phyloP scores from a whole-genome alignment of 176 grass and related monocot species.

The Ananas comosus region DNA sequence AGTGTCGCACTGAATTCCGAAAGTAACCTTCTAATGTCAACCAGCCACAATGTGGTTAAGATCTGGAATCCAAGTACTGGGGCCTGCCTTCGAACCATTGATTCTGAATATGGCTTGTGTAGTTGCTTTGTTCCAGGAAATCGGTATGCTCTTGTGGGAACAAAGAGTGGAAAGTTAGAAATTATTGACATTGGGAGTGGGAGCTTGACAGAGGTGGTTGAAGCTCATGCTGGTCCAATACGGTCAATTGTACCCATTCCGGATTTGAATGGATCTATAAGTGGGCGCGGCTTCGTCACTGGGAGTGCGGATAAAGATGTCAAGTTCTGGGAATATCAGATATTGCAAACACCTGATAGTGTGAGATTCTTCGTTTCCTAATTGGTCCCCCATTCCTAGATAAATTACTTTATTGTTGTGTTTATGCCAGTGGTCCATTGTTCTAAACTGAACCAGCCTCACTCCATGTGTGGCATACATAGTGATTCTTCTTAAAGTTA shows the following conservation, averaged over 20 bases:
- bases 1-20: slow-evolving; percentile 78
- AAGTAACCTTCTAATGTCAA: slow-evolving; percentile 78
- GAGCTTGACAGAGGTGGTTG: slow-evolving; percentile 55
- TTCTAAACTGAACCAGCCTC: background rate
- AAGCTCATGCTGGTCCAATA: slow-evolving; percentile 80
- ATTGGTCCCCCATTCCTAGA: background rate
- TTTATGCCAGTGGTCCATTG: background rate
- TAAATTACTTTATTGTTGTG: background rate
- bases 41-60: slow-evolving; percentile 85
- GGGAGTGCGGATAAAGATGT: slow-evolving; percentile 83
- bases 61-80: slow-evolving; percentile 95
- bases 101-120: slow-evolving; percentile 86
- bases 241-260: slow-evolving; percentile 70
- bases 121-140: slow-evolving; percentile 83
- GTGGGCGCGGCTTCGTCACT: slow-evolving; percentile 68
- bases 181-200: slow-evolving; percentile 94
- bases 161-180: slow-evolving; percentile 74
- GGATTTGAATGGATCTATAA: slow-evolving; percentile 47
- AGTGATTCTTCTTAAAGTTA: too few relatives aligned
- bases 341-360: slow-evolving; percentile 49
- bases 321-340: slow-evolving; percentile 91
- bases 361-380: slow-evolving; percentile 34
- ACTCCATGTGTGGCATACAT: too few relatives aligned
- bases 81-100: slow-evolving; percentile 78
- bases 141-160: slow-evolving; percentile 75